Percentiles rank a stretch among this genome's conserved stretches.
phyloP scores from a whole-genome alignment of 2,329 filamentous ascomycete genomes.

The Talaromyces sp. region DNA sequence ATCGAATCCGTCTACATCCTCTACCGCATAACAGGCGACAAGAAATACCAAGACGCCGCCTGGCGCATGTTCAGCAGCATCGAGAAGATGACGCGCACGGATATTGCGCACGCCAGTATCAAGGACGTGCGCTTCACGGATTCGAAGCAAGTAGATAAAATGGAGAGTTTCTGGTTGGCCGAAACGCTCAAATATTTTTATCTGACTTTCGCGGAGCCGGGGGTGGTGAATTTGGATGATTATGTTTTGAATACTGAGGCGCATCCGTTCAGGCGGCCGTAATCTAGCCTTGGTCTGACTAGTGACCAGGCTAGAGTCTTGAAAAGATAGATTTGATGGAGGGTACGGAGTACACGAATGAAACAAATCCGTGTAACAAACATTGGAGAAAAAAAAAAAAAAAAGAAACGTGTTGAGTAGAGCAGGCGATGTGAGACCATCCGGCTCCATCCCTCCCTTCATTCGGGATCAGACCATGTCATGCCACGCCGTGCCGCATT shows the following conservation, averaged over 20 bases:
- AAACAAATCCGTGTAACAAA: background rate
- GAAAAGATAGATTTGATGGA: background rate
- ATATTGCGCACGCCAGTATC: constrained; percentile 46
- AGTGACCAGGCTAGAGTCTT: no score
- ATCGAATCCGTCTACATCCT: constrained; percentile 63
- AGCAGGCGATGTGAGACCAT: background rate
- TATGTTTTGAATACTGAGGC: constrained; percentile 37
- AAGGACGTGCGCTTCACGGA: constrained; percentile 39
- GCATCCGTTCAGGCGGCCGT: constrained; percentile 19
- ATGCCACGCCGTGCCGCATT: background rate
- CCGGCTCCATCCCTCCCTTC: background rate
- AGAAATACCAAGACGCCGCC: constrained; percentile 45
- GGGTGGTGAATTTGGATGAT: constrained; percentile 43
- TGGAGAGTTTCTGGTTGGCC: constrained; percentile 49
- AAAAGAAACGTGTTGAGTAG: background rate
- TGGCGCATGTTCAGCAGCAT: constrained; percentile 53
- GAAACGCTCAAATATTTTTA: constrained; percentile 50
- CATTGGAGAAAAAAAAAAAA: background rate
- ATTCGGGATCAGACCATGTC: background rate
- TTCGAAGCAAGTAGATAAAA: constrained; percentile 37
- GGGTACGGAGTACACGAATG: background rate
- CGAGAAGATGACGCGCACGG: constrained; percentile 44
- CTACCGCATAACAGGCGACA: constrained; percentile 59
- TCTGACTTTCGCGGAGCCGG: constrained; percentile 44
- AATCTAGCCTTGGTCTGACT: no score